Evolutionary conservation across 2,329 filamentous ascomycete genomes (phyloP).

Genomic region (Ophiostoma ulmi): DNA sequence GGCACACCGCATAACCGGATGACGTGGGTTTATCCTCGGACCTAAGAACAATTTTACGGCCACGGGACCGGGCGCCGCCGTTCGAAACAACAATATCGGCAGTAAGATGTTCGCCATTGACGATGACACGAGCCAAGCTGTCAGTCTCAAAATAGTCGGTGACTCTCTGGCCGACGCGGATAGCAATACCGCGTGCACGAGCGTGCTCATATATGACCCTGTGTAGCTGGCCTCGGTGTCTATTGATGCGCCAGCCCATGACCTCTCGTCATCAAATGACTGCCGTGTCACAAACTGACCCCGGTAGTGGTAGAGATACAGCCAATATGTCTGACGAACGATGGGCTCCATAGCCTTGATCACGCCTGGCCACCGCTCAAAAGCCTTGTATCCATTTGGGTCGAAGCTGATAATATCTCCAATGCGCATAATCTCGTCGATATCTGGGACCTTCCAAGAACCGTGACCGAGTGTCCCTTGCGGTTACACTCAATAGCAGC

Average conservation of each 20-base stretch:
- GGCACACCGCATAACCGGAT: conserved; percentile 43
- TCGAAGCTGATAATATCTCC: conserved; percentile 51
- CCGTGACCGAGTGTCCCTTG: conserved; percentile 32
- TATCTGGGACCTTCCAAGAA: conserved; percentile 35
- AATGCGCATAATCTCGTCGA: conserved; percentile 25
- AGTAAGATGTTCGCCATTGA: background rate
- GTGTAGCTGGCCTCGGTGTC: conserved; percentile 50
- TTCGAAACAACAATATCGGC: background rate
- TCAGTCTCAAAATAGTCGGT: conserved; percentile 46
- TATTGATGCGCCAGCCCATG: conserved; percentile 47
- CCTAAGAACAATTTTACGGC: conserved; percentile 43
- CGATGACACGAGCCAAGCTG: background rate
- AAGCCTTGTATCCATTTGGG: conserved; percentile 52
- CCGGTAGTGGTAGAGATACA: background rate
- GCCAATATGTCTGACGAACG: conserved; percentile 39
- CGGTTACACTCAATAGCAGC: background rate
- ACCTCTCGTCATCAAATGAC: conserved; percentile 21
- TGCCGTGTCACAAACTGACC: background rate
- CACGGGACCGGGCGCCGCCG: conserved; percentile 38
- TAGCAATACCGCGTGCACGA: conserved; percentile 44
- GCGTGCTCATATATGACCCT: conserved; percentile 49
- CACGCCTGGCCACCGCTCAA: conserved; percentile 51
- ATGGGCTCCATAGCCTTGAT: conserved; percentile 46
- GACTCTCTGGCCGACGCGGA: conserved; percentile 43
- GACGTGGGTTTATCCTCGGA: conserved; percentile 41